A percentile compares a stretch with the other conserved stretches of the same genome.
These are phyloP conservation scores for Apiotrichum sp. DNA, from an alignment of 1,284 basidiomycete genomes.

Conservation along the genomic window DNA sequence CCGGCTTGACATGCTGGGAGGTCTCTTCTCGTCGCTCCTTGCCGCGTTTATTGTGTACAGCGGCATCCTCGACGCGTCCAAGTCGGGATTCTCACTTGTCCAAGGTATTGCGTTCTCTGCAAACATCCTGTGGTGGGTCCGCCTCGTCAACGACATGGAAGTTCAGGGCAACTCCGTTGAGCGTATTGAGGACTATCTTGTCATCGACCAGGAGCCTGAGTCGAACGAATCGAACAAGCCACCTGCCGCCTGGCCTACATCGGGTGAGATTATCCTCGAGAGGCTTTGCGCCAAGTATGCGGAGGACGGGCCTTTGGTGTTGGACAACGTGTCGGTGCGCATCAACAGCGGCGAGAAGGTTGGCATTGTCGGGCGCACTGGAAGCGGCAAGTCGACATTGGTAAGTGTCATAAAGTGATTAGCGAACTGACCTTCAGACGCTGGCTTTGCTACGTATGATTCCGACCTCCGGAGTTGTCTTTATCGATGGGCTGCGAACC, in stretches of 20 bases:
- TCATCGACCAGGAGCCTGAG: conserved; percentile 64
- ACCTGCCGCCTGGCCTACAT: conserved; percentile 72
- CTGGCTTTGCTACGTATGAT: conserved; percentile 52
- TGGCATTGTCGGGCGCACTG: conserved; percentile 64
- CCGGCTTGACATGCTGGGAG: conserved; percentile 45
- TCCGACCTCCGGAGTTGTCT: conserved; percentile 54
- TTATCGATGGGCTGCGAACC: conserved; percentile 46
- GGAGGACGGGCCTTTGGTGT: conserved; percentile 50
- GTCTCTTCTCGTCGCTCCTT: conserved; percentile 37
- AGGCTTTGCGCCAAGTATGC: conserved; percentile 47
- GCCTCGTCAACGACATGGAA: conserved; percentile 47
- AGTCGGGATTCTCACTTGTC: conserved; percentile 45
- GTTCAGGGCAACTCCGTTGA: conserved; percentile 55
- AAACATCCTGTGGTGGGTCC: conserved; percentile 39
- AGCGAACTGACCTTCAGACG: conserved; percentile 19
- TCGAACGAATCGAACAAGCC: conserved; percentile 54
- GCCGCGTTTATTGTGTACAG: conserved; percentile 41
- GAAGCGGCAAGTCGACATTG: conserved; percentile 61
- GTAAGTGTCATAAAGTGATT: conserved; percentile 8
- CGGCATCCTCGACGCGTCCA: conserved; percentile 35
- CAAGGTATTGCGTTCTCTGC: conserved; percentile 44
- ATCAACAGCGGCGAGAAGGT: conserved; percentile 59
- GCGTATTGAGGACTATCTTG: conserved; percentile 64
- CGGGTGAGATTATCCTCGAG: conserved; percentile 61
- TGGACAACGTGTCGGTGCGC: conserved; percentile 55